These are phyloP conservation scores for Pseudofabraea citricarpa DNA, from an alignment of 2,329 filamentous ascomycete species.

Conservation along the genomic window DNA sequence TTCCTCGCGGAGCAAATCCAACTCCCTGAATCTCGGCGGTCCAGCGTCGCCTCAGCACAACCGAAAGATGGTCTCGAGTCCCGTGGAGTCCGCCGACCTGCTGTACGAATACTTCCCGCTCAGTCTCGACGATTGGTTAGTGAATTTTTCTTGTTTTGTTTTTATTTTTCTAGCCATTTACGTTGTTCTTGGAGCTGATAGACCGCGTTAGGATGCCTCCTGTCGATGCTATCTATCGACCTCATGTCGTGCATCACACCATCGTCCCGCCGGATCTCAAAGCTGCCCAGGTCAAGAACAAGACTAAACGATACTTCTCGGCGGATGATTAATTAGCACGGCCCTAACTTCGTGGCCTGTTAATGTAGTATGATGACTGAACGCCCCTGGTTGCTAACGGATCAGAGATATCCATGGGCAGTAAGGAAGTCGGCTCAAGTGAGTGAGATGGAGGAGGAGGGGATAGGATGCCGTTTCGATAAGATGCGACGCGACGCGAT, in stretches of 20 bases:
- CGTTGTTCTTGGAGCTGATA: no score
- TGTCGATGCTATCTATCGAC: slow-evolving; percentile 84
- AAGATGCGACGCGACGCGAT: no score
- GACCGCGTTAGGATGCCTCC: slow-evolving; percentile 59
- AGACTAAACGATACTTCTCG: not conserved
- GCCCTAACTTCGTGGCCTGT: no score
- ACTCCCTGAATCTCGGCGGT: slow-evolving; percentile 20
- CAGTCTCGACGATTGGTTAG: slow-evolving; percentile 86
- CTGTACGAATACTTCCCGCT: slow-evolving; percentile 95
- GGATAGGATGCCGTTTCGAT: no score
- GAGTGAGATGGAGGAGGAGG: no score
- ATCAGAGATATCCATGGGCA: no score
- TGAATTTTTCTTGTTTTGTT: slow-evolving; percentile 33
- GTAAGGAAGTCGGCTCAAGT: no score
- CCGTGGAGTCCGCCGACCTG: slow-evolving; percentile 73
- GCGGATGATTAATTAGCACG: not conserved
- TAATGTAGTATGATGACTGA: no score
- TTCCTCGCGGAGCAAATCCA: not conserved
- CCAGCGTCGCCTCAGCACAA: slow-evolving; percentile 27
- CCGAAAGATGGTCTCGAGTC: slow-evolving; percentile 42
- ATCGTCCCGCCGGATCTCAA: slow-evolving; percentile 65
- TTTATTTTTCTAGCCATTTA: no score
- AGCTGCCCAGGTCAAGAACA: not conserved
- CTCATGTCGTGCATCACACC: slow-evolving; percentile 91
- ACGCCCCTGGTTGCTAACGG: no score